phyloP scores from a whole-genome alignment of 441 rosid species.

The Brassica balearica region DNA sequence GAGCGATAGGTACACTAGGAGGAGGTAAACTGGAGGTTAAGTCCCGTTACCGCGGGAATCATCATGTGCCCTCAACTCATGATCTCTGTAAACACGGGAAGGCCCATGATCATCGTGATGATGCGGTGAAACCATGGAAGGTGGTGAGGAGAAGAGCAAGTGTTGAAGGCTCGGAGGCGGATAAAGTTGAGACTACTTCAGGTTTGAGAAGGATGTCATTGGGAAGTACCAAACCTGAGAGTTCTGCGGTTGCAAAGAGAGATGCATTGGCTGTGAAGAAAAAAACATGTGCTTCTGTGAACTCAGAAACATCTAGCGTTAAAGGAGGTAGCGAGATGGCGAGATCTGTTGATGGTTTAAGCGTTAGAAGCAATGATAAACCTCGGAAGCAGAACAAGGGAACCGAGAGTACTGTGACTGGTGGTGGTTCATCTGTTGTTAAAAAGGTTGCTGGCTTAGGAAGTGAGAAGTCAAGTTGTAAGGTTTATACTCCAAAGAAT shows the following conservation, averaged over 20 bases:
- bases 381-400: slow-evolving; percentile 13
- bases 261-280: slow-evolving; percentile 31
- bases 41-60: slow-evolving; percentile 54
- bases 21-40: slow-evolving; percentile 29
- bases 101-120: slow-evolving; percentile 25
- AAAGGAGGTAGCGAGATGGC: slow-evolving; percentile 27
- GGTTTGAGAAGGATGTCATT: slow-evolving; percentile 32
- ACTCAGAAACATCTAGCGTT: slow-evolving; percentile 36
- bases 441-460: slow-evolving; percentile 40
- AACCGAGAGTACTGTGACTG: slow-evolving; percentile 9
- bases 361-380: slow-evolving; percentile 36
- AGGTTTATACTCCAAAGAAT: slow-evolving; percentile 34
- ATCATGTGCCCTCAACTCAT: slow-evolving; percentile 57
- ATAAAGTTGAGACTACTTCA: slow-evolving; percentile 27
- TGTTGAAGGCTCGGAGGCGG: slow-evolving; percentile 31
- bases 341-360: slow-evolving; percentile 29
- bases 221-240: background rate
- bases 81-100: slow-evolving; percentile 61
- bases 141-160: slow-evolving; percentile 12
- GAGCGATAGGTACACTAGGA: slow-evolving; percentile 45
- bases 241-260: slow-evolving; percentile 25
- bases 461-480: slow-evolving; percentile 8
- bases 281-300: slow-evolving; percentile 32
- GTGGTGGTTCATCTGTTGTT: slow-evolving; percentile 28
- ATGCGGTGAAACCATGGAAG: slow-evolving; percentile 37